Conservation (phyloP, 2,329 filamentous ascomycete genomes). For the Aspergillus arachidicola region DNA sequence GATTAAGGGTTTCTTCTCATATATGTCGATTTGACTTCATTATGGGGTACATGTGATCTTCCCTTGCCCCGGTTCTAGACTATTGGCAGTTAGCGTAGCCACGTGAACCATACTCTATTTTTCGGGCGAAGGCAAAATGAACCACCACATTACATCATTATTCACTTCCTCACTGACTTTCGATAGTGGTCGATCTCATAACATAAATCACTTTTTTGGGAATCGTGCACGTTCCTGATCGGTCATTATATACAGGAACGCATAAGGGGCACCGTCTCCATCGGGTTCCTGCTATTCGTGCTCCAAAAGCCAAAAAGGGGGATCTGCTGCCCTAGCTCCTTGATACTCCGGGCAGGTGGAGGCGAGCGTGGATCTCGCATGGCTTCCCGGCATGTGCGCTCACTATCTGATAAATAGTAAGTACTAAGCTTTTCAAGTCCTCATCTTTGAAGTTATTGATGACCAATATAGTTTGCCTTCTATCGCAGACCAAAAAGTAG, state of each 20-base stretch:
- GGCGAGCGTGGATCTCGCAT: background rate
- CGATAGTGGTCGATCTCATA: background rate
- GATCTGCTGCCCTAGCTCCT: background rate
- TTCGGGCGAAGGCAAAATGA: background rate
- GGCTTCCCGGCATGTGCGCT: background rate
- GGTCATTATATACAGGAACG: background rate
- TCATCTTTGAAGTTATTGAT: background rate
- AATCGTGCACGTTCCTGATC: background rate
- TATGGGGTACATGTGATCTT: background rate
- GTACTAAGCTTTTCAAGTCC: background rate
- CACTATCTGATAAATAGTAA: background rate
- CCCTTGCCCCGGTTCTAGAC: constrained; percentile 1
- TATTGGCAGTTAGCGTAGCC: background rate
- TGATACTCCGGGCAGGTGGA: background rate
- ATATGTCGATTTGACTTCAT: background rate
- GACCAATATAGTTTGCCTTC: background rate
- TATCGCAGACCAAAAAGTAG: background rate
- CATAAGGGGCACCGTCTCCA: background rate
- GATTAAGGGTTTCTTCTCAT: no score
- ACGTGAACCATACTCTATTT: background rate
- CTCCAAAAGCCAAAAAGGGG: background rate
- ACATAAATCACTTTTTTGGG: background rate
- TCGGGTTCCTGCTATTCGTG: background rate
- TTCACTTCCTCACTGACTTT: background rate
- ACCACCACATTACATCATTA: background rate